Percentiles rank a stretch among this genome's conserved stretches.
Evolutionary conservation across 2,329 filamentous ascomycete species (phyloP).

Genomic region (Penicillium sp.): DNA sequence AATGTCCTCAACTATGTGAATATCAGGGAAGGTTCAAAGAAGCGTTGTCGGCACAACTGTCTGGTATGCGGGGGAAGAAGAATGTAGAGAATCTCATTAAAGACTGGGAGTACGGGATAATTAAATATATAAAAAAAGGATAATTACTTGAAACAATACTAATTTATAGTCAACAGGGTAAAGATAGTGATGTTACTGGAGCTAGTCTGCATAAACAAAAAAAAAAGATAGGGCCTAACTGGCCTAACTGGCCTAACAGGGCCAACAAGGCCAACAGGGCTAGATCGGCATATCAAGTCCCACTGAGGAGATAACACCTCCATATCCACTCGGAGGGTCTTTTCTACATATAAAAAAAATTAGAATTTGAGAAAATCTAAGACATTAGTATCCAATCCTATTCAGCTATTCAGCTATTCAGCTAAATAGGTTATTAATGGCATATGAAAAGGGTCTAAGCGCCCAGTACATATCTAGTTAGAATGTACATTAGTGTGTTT

Average conservation of each 20-base stretch:
- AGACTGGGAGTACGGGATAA: background rate
- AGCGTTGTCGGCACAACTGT: slow-evolving; percentile 15
- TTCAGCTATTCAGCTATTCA: background rate
- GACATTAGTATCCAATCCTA: background rate
- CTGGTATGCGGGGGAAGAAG: slow-evolving; percentile 15
- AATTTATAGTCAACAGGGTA: background rate
- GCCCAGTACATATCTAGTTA: background rate
- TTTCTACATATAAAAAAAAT: background rate
- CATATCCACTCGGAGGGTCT: background rate
- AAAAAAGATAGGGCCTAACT: background rate
- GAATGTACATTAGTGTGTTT: background rate
- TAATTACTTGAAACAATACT: background rate
- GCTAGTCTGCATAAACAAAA: background rate
- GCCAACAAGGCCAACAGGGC: background rate
- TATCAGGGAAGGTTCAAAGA: background rate
- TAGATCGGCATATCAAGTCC: background rate
- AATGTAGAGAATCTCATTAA: background rate
- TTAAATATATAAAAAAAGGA: background rate
- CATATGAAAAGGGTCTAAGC: background rate
- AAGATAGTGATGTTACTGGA: background rate
- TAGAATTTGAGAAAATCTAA: background rate
- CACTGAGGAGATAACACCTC: background rate
- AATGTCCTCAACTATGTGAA: slow-evolving; percentile 6
- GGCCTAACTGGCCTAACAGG: background rate
- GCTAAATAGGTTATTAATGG: background rate